Evolutionary conservation across 805 yeast species (phyloP).

Genomic region (Kodamaea sagamina): DNA sequence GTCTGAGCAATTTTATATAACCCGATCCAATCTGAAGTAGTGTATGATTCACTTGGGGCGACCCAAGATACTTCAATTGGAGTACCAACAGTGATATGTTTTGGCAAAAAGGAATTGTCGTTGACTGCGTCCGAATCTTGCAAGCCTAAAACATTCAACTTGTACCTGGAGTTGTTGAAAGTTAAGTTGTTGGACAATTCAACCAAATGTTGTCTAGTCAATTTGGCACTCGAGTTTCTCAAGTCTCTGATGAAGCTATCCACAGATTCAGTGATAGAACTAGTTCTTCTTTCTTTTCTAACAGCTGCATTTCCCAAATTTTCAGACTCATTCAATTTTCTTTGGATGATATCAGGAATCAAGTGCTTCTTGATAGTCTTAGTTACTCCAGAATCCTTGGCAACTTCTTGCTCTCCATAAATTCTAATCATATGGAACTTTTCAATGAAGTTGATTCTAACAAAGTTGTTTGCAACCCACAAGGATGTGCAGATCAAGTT

Average conservation of each 20-base stretch:
- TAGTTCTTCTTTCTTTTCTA: slow-evolving; percentile 27
- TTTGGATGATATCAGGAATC: slow-evolving; percentile 40
- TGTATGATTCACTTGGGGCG: slow-evolving; percentile 47
- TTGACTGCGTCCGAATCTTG: slow-evolving; percentile 12
- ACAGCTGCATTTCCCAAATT: slow-evolving; percentile 11
- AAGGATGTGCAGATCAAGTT: slow-evolving; percentile 51
- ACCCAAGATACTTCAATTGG: slow-evolving; percentile 58
- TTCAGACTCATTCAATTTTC: slow-evolving; percentile 27
- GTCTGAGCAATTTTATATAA: slow-evolving; percentile 65
- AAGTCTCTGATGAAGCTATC: slow-evolving; percentile 48
- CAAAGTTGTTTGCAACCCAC: slow-evolving; percentile 67
- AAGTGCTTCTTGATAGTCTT: slow-evolving; percentile 45
- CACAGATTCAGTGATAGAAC: slow-evolving; percentile 45
- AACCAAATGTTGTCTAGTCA: slow-evolving; percentile 37
- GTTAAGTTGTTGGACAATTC: slow-evolving; percentile 42
- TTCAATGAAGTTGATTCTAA: slow-evolving; percentile 73
- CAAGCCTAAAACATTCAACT: slow-evolving; percentile 28
- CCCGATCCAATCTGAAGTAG: slow-evolving; percentile 73
- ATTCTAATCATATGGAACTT: slow-evolving; percentile 75
- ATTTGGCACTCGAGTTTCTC: slow-evolving; percentile 33
- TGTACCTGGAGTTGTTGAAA: slow-evolving; percentile 40
- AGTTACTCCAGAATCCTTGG: slow-evolving; percentile 54
- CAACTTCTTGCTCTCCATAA: slow-evolving; percentile 64
- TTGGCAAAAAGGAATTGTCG: slow-evolving; percentile 14
- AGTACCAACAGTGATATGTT: slow-evolving; percentile 44